Evolutionary conservation across 495 filamentous ascomycete species (phyloP), one percentile per base, ranked within the genome.

Genomic region (Penicillium coffeae): DNA sequence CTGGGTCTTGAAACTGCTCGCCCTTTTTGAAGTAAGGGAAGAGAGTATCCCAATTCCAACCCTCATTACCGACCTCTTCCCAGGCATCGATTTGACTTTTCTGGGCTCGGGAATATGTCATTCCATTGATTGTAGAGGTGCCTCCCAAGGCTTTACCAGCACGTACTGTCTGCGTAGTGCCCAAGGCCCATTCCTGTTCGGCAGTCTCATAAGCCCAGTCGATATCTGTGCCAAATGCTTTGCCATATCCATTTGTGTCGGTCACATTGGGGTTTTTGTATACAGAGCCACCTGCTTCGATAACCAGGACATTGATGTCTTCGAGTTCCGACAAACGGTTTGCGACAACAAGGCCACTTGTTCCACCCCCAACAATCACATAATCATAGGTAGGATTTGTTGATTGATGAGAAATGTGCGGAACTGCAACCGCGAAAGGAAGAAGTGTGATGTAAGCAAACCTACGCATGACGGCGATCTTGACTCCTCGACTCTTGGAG

Each of bases 221-320:
- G 27, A 79, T 71, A 19, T 62, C 48, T 10, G 73, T 74, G 3
- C 58, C 66, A 6, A 72, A 71, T 5, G 66, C 54, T 4, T 8
- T 66, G 56, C 52, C 59, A 42, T 74, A 78, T 10, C 55, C 60
- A 4, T 46, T 42, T 8, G 69, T 52, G 21, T 71, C 57, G 3
- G 74, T 75, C n/a, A 79, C 75, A 41, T 80, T 77, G n/a, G 49
- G 45, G 46, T 78, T 78, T 38, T 73, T 58, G n/a, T 71, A 59
- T 7, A 71, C 72, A 16, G 69, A 70, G 7, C 55, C 60, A 1
- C 80, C 78, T 5, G 77, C 76, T 63, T 84, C 80, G 33, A 81
- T 71, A 19, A 82, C 69, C 0, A 69, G 69, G 9, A 81, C 75
- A 7, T 54, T 69, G 16, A 76, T 20, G 47, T 62, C 56, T 8